Percentiles rank a stretch among this genome's conserved stretches.
Evolutionary conservation across 148 eudicot genomes (phyloP).

Genomic region (Rhododendron vialii): DNA sequence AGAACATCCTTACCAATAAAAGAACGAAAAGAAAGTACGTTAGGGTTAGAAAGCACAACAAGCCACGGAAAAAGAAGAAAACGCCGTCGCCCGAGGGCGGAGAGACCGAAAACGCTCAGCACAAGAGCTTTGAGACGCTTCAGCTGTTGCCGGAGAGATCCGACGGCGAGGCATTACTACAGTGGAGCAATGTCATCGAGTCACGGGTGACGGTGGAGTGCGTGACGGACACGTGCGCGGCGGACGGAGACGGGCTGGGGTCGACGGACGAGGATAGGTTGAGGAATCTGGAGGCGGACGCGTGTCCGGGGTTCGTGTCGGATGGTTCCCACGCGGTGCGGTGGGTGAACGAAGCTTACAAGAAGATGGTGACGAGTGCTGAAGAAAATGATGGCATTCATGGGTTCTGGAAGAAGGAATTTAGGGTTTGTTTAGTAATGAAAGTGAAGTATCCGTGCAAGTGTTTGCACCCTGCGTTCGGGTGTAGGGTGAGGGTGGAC

Average conservation of each 20-base stretch:
- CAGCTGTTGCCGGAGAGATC: slow-evolving; percentile 10
- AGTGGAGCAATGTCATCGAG: neutral
- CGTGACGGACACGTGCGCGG: slow-evolving; percentile 22
- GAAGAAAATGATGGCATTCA: neutral
- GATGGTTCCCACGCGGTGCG: slow-evolving; percentile 24
- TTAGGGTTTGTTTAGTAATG: slow-evolving; percentile 29
- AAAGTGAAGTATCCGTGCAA: slow-evolving; percentile 22
- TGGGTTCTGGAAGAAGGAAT: neutral
- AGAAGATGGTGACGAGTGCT: slow-evolving; percentile 20
- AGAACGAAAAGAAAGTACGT: slow-evolving; percentile 44
- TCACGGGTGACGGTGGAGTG: slow-evolving; percentile 30
- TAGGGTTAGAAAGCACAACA: slow-evolving; percentile 20
- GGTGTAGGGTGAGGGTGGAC: slow-evolving; percentile 44
- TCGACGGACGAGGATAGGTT: slow-evolving; percentile 33
- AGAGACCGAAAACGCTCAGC: neutral
- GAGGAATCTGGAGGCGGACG: slow-evolving; percentile 31
- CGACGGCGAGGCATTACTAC: neutral
- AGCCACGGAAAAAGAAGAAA: neutral
- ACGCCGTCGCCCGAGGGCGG: neutral
- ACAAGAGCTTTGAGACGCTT: neutral
- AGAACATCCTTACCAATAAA: neutral
- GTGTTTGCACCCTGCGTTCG: slow-evolving; percentile 17
- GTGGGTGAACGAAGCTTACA: slow-evolving; percentile 46
- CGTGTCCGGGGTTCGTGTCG: slow-evolving; percentile 45
- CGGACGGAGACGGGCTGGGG: slow-evolving; percentile 21